phyloP scores from a whole-genome alignment of 257 asterid genomes.

The Solanum rostratum region DNA sequence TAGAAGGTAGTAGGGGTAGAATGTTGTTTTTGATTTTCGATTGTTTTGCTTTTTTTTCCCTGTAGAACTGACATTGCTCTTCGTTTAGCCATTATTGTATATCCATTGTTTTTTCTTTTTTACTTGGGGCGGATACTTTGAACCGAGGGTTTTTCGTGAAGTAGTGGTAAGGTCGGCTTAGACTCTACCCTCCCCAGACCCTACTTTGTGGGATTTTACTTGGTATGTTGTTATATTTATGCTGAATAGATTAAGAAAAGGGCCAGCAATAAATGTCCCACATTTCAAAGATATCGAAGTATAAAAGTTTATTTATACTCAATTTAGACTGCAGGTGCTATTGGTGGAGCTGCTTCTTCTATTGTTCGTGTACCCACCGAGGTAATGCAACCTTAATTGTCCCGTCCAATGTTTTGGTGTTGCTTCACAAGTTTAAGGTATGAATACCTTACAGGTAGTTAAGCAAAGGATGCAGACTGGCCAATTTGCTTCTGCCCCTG shows the following conservation, averaged over 20 bases:
- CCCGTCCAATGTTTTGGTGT: background rate
- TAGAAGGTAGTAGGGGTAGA: too few relatives aligned
- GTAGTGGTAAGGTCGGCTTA: too few relatives aligned
- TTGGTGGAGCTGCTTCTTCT: constrained; percentile 67
- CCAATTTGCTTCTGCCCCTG: constrained; percentile 54
- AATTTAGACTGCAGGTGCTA: constrained; percentile 59
- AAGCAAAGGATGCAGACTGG: constrained; percentile 67
- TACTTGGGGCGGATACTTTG: too few relatives aligned
- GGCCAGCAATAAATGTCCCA: background rate
- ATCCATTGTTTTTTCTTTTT: too few relatives aligned
- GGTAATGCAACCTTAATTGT: constrained; percentile 13
- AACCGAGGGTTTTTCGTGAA: too few relatives aligned
- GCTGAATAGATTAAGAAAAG: background rate
- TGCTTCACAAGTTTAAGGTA: background rate
- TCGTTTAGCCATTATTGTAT: too few relatives aligned
- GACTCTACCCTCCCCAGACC: too few relatives aligned
- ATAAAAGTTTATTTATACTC: constrained; percentile 5
- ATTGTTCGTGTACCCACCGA: constrained; percentile 66
- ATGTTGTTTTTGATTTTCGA: too few relatives aligned
- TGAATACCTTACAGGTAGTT: constrained; percentile 30
- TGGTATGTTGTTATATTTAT: background rate
- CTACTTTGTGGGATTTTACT: too few relatives aligned
- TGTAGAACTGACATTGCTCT: too few relatives aligned
- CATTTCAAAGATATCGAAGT: background rate
- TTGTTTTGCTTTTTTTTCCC: too few relatives aligned